These are phyloP conservation scores for Blastobotrys terrestris DNA, from an alignment of 805 yeast species.

Conservation along the genomic window DNA sequence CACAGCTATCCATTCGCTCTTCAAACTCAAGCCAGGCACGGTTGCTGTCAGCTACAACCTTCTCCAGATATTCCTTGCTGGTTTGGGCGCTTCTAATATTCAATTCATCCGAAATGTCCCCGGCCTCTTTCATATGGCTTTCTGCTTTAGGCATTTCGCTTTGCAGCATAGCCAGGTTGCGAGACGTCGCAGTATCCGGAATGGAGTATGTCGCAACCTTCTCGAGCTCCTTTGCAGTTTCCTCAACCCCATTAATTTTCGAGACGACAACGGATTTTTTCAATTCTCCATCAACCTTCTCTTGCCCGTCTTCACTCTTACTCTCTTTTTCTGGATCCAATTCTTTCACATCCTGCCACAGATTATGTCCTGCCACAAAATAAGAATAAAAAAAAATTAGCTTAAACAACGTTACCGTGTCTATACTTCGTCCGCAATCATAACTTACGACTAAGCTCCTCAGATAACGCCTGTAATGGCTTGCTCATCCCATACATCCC, in stretches of 20 bases:
- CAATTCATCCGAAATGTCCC: not conserved
- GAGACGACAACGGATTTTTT: not conserved
- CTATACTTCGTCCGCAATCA: too few relatives aligned
- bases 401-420: too few relatives aligned
- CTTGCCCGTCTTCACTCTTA: not conserved
- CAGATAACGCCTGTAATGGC: not conserved
- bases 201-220: not conserved
- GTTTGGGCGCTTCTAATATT: conserved; percentile 1
- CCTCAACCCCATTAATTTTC: not conserved
- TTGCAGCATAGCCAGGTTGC: not conserved
- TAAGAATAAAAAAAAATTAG: too few relatives aligned
- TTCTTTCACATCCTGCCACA: not conserved
- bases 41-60: conserved; percentile 2
- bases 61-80: not conserved
- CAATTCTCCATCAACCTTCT: not conserved
- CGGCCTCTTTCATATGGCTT: not conserved
- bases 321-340: not conserved
- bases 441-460: not conserved
- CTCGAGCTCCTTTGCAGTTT: not conserved
- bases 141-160: not conserved
- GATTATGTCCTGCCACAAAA: not conserved
- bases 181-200: not conserved
- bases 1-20: not conserved
- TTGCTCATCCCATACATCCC: not conserved
- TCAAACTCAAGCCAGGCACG: conserved; percentile 7